A percentile compares a stretch with the other conserved stretches of the same genome.
These are phyloP conservation scores for Beauveria brongniartii DNA, from an alignment of 2,329 filamentous ascomycete genomes.

Conservation along the genomic window DNA sequence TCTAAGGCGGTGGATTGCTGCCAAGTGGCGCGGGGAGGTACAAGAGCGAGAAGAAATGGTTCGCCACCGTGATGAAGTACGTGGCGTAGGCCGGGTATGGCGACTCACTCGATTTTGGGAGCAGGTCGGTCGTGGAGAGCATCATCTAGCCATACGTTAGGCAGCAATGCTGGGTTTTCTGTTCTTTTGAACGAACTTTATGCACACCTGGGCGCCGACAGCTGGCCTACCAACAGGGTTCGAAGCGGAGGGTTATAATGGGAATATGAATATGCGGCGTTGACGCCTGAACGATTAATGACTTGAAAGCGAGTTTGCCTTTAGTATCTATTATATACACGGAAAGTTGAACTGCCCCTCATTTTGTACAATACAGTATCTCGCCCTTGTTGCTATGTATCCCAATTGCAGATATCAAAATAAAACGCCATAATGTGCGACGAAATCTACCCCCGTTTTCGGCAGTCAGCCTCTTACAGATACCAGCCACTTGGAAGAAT, in stretches of 20 bases:
- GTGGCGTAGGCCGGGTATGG: conserved; percentile 50
- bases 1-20: conserved; percentile 55
- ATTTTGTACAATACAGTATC: conserved; percentile 3
- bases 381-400: not conserved
- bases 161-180: conserved; percentile 1
- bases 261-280: not conserved
- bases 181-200: not conserved
- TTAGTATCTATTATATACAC: conserved; percentile 5
- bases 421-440: conserved; percentile 2
- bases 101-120: conserved; percentile 60
- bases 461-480: not conserved
- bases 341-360: not conserved
- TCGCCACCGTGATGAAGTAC: conserved; percentile 39
- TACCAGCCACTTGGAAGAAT: not conserved
- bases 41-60: conserved; percentile 40
- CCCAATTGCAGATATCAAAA: not conserved
- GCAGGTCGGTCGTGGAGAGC: conserved; percentile 39
- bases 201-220: not conserved
- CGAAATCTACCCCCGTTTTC: not conserved
- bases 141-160: conserved; percentile 9
- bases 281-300: not conserved
- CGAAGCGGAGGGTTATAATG: not conserved
- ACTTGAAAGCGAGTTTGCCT: not conserved
- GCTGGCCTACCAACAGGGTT: not conserved
- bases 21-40: conserved; percentile 47